A percentile compares a stretch with the other conserved stretches of the same genome.
These are phyloP conservation scores for Niebla homalea DNA, from an alignment of 495 filamentous ascomycete genomes.

Conservation along the genomic window DNA sequence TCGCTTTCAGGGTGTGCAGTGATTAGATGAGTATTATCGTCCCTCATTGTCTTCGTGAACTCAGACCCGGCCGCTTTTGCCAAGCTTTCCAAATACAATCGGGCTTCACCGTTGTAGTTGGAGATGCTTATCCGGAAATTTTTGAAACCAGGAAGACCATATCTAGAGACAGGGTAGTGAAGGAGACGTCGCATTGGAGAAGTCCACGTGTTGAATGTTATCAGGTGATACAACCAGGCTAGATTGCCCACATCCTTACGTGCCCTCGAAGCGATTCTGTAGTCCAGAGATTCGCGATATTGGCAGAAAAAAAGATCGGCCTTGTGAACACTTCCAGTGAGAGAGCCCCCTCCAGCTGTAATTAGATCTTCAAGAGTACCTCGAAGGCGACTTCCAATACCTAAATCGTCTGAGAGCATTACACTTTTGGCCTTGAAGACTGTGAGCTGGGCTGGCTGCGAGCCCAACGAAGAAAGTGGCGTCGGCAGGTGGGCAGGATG, in stretches of 20 bases:
- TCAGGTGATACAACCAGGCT: conserved; percentile 84
- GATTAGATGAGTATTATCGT: conserved; percentile 89
- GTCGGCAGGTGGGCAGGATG: conserved; percentile 41
- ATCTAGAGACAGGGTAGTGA: conserved; percentile 72
- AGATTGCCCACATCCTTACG: conserved; percentile 82
- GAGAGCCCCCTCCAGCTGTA: conserved; percentile 47
- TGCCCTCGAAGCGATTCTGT: conserved; percentile 56
- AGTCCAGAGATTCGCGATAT: conserved; percentile 70
- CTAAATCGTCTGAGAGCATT: conserved; percentile 53
- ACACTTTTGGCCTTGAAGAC: conserved; percentile 45
- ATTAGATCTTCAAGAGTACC: conserved; percentile 60
- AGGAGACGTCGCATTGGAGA: conserved; percentile 66
- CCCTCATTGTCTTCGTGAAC: conserved; percentile 84
- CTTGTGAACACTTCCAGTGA: conserved; percentile 52
- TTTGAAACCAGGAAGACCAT: conserved; percentile 67
- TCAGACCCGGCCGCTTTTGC: conserved; percentile 68
- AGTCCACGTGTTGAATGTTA: conserved; percentile 78
- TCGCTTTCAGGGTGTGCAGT: conserved; percentile 79
- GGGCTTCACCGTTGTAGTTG: conserved; percentile 90
- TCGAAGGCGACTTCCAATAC: conserved; percentile 48
- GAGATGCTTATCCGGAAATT: conserved; percentile 70
- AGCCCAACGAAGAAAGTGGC: conserved; percentile 23
- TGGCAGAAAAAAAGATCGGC: conserved; percentile 78
- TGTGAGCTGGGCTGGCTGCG: conserved; percentile 24
- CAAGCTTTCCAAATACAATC: conserved; percentile 86